Percentiles rank a stretch among this genome's conserved stretches.
These are phyloP conservation scores for Friedmanniomyces endolithicus DNA, from an alignment of 495 filamentous ascomycete genomes.

Conservation along the genomic window DNA sequence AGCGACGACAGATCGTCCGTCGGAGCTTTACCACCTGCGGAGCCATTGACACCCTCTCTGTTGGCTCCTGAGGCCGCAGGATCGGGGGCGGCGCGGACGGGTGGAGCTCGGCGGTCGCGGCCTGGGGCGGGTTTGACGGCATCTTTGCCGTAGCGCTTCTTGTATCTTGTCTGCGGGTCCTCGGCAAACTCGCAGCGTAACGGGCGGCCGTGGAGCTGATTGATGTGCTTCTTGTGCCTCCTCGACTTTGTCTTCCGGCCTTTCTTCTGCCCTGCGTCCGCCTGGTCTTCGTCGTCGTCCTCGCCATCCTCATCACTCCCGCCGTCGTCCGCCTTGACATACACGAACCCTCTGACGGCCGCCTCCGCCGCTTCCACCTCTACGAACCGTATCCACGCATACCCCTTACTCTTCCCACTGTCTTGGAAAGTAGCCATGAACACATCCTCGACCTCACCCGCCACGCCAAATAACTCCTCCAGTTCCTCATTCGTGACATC, in stretches of 20 bases:
- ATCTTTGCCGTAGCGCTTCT: conserved; percentile 75
- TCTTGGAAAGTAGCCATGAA: conserved; percentile 94
- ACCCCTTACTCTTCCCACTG: conserved; percentile 94
- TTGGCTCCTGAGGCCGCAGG: background rate
- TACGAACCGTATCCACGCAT: conserved; percentile 85
- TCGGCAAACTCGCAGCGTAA: conserved; percentile 89
- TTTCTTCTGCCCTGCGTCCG: conserved; percentile 26
- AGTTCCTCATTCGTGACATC: conserved; percentile 71
- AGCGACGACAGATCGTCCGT: background rate
- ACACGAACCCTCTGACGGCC: conserved; percentile 72
- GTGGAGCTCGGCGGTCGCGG: conserved; percentile 8
- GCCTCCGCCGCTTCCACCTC: conserved; percentile 58
- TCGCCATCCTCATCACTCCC: conserved; percentile 26
- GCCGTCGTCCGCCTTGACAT: conserved; percentile 41
- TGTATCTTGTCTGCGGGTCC: conserved; percentile 72
- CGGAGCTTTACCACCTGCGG: too few species aligned
- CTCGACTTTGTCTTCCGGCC: conserved; percentile 34
- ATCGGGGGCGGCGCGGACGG: background rate
- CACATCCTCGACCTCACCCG: conserved; percentile 64
- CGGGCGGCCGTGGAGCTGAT: conserved; percentile 60
- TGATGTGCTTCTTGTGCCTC: conserved; percentile 65
- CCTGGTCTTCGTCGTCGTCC: conserved; percentile 28
- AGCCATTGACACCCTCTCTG: background rate
- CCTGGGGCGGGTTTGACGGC: conserved; percentile 13
- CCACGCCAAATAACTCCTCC: conserved; percentile 63